These are phyloP conservation scores for Ceratobasidium sp. DNA, from an alignment of 1,284 basidiomycete species.

Conservation along the genomic window DNA sequence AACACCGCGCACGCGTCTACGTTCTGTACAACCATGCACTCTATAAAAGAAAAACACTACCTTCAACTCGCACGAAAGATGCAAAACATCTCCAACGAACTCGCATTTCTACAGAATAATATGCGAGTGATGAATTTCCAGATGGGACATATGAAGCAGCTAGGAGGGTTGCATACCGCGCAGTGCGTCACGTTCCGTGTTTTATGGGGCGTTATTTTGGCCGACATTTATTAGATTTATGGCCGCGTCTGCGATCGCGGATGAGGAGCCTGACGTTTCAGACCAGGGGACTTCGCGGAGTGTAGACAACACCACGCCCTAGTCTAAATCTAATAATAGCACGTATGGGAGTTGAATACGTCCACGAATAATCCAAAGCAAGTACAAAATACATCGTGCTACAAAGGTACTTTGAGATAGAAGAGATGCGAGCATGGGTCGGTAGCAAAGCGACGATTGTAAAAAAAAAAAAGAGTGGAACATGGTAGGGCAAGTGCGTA, in stretches of 20 bases:
- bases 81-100: constrained; percentile 37
- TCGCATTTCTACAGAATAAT: constrained; percentile 32
- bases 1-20: no score
- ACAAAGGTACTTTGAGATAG: constrained; percentile 31
- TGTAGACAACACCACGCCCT: not conserved
- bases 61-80: constrained; percentile 37
- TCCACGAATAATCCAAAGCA: constrained; percentile 30
- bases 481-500: constrained; percentile 8
- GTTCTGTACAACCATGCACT: constrained; percentile 13
- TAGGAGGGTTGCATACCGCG: constrained; percentile 32
- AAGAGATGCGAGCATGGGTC: constrained; percentile 6
- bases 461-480: not conserved
- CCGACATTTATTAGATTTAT: constrained; percentile 6
- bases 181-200: constrained; percentile 1
- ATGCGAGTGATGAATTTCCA: constrained; percentile 37
- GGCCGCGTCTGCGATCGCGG: constrained; percentile 35
- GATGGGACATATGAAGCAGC: constrained; percentile 37
- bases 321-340: not conserved
- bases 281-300: not conserved
- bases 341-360: not conserved
- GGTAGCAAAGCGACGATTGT: constrained; percentile 22
- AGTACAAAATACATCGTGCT: constrained; percentile 40
- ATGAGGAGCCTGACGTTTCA: constrained; percentile 28
- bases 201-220: not conserved
- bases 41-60: constrained; percentile 37